Evolutionary conservation across 2,329 filamentous ascomycete genomes (phyloP).

Genomic region (Aspergillus jensenii): DNA sequence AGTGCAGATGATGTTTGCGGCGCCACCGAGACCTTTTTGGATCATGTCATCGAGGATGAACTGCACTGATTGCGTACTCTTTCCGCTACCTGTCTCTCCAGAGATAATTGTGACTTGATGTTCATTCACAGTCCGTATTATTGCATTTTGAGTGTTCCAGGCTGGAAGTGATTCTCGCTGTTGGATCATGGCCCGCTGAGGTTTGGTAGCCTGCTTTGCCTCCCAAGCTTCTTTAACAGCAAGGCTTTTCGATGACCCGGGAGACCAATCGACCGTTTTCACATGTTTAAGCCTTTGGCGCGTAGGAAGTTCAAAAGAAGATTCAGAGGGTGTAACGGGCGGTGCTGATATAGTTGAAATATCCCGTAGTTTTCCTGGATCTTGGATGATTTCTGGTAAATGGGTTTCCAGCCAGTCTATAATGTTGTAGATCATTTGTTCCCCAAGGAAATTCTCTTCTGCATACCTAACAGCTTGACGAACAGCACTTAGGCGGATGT

Average conservation of each 20-base stretch:
- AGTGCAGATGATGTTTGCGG: slow-evolving; percentile 89
- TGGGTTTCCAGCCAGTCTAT: slow-evolving; percentile 90
- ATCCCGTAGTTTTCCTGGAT: slow-evolving; percentile 79
- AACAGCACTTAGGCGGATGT: slow-evolving; percentile 87
- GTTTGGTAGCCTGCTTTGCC: slow-evolving; percentile 61
- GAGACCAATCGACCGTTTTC: slow-evolving; percentile 63
- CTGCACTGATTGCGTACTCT: slow-evolving; percentile 95
- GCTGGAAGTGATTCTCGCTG: slow-evolving; percentile 76
- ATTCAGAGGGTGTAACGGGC: slow-evolving; percentile 12
- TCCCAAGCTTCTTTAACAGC: slow-evolving; percentile 66
- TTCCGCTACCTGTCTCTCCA: slow-evolving; percentile 94
- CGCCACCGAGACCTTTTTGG: slow-evolving; percentile 67
- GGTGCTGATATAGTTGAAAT: slow-evolving; percentile 75
- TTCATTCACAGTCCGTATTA: slow-evolving; percentile 71
- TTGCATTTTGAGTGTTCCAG: slow-evolving; percentile 76
- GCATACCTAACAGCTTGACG: slow-evolving; percentile 74
- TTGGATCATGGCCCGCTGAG: slow-evolving; percentile 72
- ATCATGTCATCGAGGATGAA: slow-evolving; percentile 94
- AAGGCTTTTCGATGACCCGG: slow-evolving; percentile 58
- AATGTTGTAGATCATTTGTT: slow-evolving; percentile 87
- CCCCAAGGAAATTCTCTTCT: slow-evolving; percentile 68
- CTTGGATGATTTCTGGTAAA: slow-evolving; percentile 76
- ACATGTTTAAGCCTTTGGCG: slow-evolving; percentile 45
- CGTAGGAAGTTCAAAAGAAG: slow-evolving; percentile 24
- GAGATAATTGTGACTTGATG: slow-evolving; percentile 95